Percentiles rank a stretch among this genome's conserved stretches.
These are phyloP conservation scores for Phaffia australis DNA, from an alignment of 768 basidiomycete species.

Conservation along the genomic window DNA sequence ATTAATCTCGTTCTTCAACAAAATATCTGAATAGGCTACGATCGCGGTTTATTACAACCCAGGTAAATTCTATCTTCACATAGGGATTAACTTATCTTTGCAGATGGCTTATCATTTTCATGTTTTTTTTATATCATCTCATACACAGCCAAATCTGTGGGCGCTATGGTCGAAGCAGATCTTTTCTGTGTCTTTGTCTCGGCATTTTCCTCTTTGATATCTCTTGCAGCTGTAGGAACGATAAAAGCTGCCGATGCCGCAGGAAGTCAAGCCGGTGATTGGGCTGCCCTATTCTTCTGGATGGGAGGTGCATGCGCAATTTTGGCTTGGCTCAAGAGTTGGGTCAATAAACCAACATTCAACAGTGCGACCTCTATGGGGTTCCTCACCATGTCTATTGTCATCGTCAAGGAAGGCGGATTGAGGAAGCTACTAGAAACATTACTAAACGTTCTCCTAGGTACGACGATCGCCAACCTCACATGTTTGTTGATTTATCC, in stretches of 20 bases:
- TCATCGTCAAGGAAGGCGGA: conserved; percentile 78
- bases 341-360: conserved; percentile 79
- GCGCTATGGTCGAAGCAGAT: conserved; percentile 85
- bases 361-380: conserved; percentile 49
- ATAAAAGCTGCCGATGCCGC: conserved; percentile 55
- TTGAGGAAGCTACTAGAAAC: conserved; percentile 61
- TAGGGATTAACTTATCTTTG: too few species aligned
- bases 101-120: too few species aligned
- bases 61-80: background rate
- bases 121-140: conserved; percentile 70
- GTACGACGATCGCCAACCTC: conserved; percentile 65
- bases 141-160: conserved; percentile 62
- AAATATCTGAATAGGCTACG: conserved; percentile 61
- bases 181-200: conserved; percentile 53
- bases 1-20: background rate
- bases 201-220: conserved; percentile 60
- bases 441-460: conserved; percentile 63
- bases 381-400: conserved; percentile 33
- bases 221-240: conserved; percentile 60
- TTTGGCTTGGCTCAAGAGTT: conserved; percentile 82
- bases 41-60: conserved; percentile 41
- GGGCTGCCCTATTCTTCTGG: conserved; percentile 63
- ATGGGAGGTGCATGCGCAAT: conserved; percentile 69
- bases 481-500: conserved; percentile 77
- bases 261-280: conserved; percentile 42